These are phyloP conservation scores for Hibiscus trionum DNA, from an alignment of 345 rosid species.

Conservation along the genomic window DNA sequence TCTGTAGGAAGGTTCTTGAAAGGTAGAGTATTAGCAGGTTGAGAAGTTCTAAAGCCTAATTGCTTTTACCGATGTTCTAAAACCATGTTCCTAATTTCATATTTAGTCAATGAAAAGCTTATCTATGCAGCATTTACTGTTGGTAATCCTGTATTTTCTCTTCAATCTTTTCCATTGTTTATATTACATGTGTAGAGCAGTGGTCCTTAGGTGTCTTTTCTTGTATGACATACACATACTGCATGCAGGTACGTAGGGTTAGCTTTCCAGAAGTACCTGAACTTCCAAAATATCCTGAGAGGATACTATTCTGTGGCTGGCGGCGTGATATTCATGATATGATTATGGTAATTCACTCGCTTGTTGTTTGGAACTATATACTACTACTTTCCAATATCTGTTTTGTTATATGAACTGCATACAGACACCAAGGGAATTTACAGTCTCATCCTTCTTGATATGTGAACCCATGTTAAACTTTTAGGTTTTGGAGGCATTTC, in stretches of 20 bases:
- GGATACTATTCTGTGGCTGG: conserved; percentile 89
- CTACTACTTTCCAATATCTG: neutral
- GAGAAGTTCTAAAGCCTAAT: conserved; percentile 4
- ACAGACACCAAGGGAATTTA: neutral
- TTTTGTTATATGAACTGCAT: neutral
- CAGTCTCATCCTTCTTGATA: conserved; percentile 3
- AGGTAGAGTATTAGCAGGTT: no score
- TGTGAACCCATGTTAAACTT: conserved; percentile 17
- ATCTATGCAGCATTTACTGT: neutral
- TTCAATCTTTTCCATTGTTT: no score
- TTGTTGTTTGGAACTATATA: conserved; percentile 1
- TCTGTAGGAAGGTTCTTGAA: neutral
- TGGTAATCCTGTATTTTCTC: no score
- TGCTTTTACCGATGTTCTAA: neutral
- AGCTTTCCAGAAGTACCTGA: conserved; percentile 50
- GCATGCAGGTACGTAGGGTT: conserved; percentile 45
- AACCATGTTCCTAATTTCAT: no score
- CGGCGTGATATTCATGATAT: conserved; percentile 96
- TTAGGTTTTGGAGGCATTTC: conserved; percentile 82
- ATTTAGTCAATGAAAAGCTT: neutral
- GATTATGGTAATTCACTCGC: conserved; percentile 58
- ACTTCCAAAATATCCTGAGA: conserved; percentile 91
- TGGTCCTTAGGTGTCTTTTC: neutral
- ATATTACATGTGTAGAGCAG: neutral
- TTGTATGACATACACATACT: neutral